phyloP scores from a whole-genome alignment of 495 filamentous ascomycete genomes.

The Neurospora sp. region DNA sequence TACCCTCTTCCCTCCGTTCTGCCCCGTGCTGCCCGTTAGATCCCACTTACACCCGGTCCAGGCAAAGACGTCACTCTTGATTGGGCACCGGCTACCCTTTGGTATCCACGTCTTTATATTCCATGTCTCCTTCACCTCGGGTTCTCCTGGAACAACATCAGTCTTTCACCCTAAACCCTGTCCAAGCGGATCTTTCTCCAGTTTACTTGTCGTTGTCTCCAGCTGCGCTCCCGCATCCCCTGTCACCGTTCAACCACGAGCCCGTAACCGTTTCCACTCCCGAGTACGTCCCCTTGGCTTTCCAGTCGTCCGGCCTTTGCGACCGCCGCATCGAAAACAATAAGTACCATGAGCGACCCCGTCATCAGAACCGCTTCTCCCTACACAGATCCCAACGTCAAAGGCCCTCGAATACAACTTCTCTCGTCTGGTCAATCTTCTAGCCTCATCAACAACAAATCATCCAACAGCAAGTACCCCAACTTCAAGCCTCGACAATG shows the following conservation, averaged over 20 bases:
- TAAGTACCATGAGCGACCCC: slow-evolving; percentile 44
- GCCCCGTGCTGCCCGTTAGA: not conserved
- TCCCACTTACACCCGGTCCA: slow-evolving; percentile 17
- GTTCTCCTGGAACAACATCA: slow-evolving; percentile 9
- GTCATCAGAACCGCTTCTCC: slow-evolving; percentile 38
- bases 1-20: not conserved
- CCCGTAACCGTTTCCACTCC: not conserved
- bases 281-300: not conserved
- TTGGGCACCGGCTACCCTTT: slow-evolving; percentile 8
- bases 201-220: slow-evolving; percentile 13
- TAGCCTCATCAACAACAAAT: slow-evolving; percentile 2
- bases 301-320: slow-evolving; percentile 2
- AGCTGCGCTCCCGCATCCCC: slow-evolving; percentile 13
- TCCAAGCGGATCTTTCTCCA: slow-evolving; percentile 18
- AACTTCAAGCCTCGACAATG: not conserved
- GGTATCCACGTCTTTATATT: slow-evolving; percentile 20
- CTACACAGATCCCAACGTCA: slow-evolving; percentile 37
- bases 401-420: slow-evolving; percentile 37
- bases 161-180: slow-evolving; percentile 12
- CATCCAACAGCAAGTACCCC: slow-evolving; percentile 32
- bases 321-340: slow-evolving; percentile 8
- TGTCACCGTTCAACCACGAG: slow-evolving; percentile 13
- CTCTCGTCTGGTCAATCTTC: slow-evolving; percentile 22
- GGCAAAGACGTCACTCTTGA: slow-evolving; percentile 16
- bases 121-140: slow-evolving; percentile 16